A percentile compares a stretch with the other conserved stretches of the same genome.
Evolutionary conservation across 2,329 filamentous ascomycete species (phyloP).

Genomic region (Byssothecium circinans): DNA sequence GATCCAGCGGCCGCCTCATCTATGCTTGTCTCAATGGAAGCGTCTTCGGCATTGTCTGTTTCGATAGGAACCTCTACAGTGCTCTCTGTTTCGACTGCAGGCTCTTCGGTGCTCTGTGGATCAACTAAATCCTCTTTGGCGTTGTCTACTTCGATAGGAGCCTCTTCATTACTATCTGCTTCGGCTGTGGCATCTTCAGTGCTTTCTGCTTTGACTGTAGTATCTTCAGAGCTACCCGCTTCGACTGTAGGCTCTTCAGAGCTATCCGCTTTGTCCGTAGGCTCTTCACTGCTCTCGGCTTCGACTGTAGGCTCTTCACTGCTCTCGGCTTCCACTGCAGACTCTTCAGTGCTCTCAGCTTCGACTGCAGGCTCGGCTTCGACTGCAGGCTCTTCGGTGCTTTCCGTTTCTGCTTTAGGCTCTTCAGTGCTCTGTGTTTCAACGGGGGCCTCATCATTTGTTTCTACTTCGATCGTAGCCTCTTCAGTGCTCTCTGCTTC

Average conservation of each 20-base stretch:
- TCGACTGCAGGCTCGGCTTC: constrained; percentile 1
- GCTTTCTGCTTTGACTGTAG: not conserved
- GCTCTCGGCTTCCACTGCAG: constrained; percentile 5
- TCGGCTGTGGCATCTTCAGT: not conserved
- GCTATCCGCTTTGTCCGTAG: not conserved
- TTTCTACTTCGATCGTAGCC: constrained; percentile 4
- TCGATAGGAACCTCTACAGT: constrained; percentile 1
- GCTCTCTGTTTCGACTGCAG: not conserved
- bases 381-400: not conserved
- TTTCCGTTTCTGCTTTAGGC: not conserved
- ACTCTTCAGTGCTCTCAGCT: constrained; percentile 8
- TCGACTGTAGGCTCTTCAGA: not conserved
- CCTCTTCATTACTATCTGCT: not conserved
- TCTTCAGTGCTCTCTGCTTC: constrained; percentile 8
- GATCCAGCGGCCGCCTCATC: too few relatives aligned
- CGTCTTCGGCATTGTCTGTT: not conserved
- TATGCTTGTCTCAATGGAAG: too few relatives aligned
- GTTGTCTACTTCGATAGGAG: not conserved
- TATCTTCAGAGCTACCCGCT: not conserved
- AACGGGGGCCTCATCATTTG: not conserved
- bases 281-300: not conserved
- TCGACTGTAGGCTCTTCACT: not conserved
- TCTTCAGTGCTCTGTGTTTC: not conserved
- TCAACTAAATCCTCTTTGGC: not conserved
- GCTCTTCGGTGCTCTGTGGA: not conserved